Evolutionary conservation across 768 basidiomycete species (phyloP).

Genomic region (Pleurotus tuber-regium): DNA sequence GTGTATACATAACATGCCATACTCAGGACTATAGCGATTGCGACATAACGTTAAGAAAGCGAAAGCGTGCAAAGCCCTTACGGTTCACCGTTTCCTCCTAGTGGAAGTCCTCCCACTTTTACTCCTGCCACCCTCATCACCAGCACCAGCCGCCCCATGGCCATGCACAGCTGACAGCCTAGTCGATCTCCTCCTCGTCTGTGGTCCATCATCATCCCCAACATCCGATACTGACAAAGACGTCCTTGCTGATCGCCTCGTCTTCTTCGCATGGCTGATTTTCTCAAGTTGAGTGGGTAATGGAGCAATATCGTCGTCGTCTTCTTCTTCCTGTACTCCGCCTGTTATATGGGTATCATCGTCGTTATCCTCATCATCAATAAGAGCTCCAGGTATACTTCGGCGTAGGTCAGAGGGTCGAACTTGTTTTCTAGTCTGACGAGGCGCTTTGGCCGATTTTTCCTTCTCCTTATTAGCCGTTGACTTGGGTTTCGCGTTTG

Average conservation of each 20-base stretch:
- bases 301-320: constrained; percentile 37
- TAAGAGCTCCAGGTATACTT: constrained; percentile 24
- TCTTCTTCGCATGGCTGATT: constrained; percentile 20
- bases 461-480: constrained; percentile 1
- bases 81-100: constrained; percentile 1
- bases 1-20: no score
- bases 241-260: constrained; percentile 24
- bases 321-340: constrained; percentile 32
- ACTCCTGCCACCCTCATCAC: neutral
- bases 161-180: constrained; percentile 32
- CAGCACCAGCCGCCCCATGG: neutral
- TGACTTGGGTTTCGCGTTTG: no score
- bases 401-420: constrained; percentile 11
- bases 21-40: no score
- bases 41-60: no score
- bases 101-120: neutral
- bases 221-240: constrained; percentile 31
- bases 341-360: constrained; percentile 19
- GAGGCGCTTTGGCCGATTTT: neutral
- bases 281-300: constrained; percentile 30
- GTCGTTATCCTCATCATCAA: constrained; percentile 25
- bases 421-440: constrained; percentile 8
- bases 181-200: constrained; percentile 43
- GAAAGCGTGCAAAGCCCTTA: no score
- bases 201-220: constrained; percentile 30